phyloP scores from a whole-genome alignment of 495 filamentous ascomycete genomes.

The Xylaria cubensis region DNA sequence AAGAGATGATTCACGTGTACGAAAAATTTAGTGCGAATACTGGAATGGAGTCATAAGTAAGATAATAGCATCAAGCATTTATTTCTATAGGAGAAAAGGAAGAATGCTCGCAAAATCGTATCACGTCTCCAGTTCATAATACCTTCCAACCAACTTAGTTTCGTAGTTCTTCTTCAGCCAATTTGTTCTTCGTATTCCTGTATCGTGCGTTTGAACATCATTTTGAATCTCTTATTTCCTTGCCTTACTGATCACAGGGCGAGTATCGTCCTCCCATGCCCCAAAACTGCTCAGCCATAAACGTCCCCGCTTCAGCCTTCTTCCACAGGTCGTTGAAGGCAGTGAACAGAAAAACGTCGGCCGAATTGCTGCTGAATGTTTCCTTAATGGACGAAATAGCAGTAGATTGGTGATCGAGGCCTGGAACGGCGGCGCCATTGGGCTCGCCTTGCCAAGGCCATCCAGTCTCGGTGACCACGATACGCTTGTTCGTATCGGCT shows the following conservation, averaged over 20 bases:
- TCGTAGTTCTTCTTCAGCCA: conserved; percentile 31
- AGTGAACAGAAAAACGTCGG: conserved; percentile 71
- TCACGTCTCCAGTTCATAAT: conserved; percentile 30
- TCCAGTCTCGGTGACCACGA: conserved; percentile 75
- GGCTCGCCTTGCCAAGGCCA: conserved; percentile 74
- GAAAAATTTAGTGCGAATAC: not conserved
- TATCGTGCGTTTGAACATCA: conserved; percentile 28
- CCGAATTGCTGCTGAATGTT: conserved; percentile 53
- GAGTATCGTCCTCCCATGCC: conserved; percentile 58
- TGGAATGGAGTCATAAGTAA: not conserved
- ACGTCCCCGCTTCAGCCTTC: conserved; percentile 65
- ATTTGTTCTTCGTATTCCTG: conserved; percentile 33
- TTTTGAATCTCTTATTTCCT: not conserved
- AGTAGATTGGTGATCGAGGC: conserved; percentile 62
- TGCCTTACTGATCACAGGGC: conserved; percentile 32
- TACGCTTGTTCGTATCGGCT: conserved; percentile 40
- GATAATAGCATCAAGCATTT: conserved; percentile 26
- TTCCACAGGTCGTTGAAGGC: conserved; percentile 85
- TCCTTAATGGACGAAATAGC: conserved; percentile 69
- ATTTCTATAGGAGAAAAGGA: conserved; percentile 26
- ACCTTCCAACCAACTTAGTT: conserved; percentile 29
- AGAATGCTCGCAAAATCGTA: conserved; percentile 38
- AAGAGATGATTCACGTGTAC: not conserved
- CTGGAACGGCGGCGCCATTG: conserved; percentile 71
- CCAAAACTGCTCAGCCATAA: conserved; percentile 76